Evolutionary conservation across 2,329 filamentous ascomycete genomes (phyloP).

Genomic region (Neospermospora avenae): DNA sequence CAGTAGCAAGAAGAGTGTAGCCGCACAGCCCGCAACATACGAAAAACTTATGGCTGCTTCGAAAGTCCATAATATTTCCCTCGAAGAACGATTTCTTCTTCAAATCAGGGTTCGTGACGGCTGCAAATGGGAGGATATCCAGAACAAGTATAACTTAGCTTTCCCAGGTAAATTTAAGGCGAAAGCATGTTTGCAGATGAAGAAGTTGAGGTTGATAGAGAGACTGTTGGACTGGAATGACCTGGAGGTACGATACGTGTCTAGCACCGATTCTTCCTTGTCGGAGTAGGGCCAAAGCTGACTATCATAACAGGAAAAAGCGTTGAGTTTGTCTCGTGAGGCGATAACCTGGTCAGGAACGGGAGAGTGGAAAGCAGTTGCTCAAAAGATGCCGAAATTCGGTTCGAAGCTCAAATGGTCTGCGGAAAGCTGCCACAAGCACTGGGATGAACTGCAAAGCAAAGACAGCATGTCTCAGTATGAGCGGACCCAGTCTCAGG

Average conservation of each 20-base stretch:
- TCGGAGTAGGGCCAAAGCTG: neutral
- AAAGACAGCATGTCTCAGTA: neutral
- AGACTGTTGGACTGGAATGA: constrained; percentile 21
- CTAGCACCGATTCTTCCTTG: constrained; percentile 5
- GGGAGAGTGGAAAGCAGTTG: constrained; percentile 34
- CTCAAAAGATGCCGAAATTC: constrained; percentile 34
- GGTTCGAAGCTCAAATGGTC: constrained; percentile 36
- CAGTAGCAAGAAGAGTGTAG: constrained; percentile 26
- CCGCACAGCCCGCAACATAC: constrained; percentile 10
- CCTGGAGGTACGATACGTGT: constrained; percentile 8
- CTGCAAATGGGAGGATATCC: constrained; percentile 37
- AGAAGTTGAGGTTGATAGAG: constrained; percentile 37
- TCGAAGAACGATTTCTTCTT: constrained; percentile 36
- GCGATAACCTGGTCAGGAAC: constrained; percentile 22
- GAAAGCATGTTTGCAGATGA: constrained; percentile 38
- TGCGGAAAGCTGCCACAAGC: constrained; percentile 34
- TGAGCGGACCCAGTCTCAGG: neutral
- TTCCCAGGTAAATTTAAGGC: constrained; percentile 30
- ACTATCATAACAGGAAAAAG: constrained; percentile 28
- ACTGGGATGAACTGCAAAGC: constrained; percentile 34
- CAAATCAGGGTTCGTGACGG: constrained; percentile 34
- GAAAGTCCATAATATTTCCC: constrained; percentile 21
- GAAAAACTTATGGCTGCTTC: constrained; percentile 9
- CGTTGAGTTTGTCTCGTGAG: constrained; percentile 33
- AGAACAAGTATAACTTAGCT: constrained; percentile 31